phyloP scores from a whole-genome alignment of 805 yeast species.

The Pichia exigua region DNA sequence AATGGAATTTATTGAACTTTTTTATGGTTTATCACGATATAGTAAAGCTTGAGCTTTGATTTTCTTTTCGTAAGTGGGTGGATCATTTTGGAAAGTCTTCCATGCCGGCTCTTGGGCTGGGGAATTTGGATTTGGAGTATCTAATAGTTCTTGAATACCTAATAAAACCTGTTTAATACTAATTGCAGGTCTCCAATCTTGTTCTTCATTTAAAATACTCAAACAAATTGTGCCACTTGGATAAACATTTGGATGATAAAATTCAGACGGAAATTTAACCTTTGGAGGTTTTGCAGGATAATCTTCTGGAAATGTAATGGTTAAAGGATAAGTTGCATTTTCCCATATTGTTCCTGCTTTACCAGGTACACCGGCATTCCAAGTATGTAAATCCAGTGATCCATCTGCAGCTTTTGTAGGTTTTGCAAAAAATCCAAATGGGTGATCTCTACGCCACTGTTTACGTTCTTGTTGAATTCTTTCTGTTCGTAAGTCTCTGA shows the following conservation, averaged over 20 bases:
- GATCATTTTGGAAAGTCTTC: conserved; percentile 71
- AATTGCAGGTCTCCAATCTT: conserved; percentile 98
- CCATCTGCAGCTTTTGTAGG: conserved; percentile 81
- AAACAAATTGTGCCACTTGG: conserved; percentile 97
- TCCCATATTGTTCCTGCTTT: conserved; percentile 81
- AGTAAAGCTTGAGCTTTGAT: conserved; percentile 75
- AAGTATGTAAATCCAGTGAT: conserved; percentile 68
- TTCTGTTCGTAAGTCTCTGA: conserved; percentile 49
- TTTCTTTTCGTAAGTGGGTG: conserved; percentile 59
- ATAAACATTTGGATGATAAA: conserved; percentile 95
- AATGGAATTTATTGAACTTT: not conserved
- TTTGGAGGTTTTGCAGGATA: conserved; percentile 97
- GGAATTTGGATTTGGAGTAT: conserved; percentile 86
- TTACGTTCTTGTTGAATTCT: conserved; percentile 92
- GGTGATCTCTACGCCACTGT: conserved; percentile 98
- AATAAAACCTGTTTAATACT: conserved; percentile 80
- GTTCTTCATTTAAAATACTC: conserved; percentile 86
- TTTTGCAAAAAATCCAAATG: conserved; percentile 93
- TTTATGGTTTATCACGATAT: conserved; percentile 38
- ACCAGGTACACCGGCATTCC: conserved; percentile 98
- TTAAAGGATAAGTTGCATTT: conserved; percentile 80
- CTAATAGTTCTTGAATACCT: conserved; percentile 88
- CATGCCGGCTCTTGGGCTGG: conserved; percentile 98
- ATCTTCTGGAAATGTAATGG: conserved; percentile 78
- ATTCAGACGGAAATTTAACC: conserved; percentile 79